Evolutionary conservation across 805 yeast species (phyloP).

Genomic region (Candida chauliodis): DNA sequence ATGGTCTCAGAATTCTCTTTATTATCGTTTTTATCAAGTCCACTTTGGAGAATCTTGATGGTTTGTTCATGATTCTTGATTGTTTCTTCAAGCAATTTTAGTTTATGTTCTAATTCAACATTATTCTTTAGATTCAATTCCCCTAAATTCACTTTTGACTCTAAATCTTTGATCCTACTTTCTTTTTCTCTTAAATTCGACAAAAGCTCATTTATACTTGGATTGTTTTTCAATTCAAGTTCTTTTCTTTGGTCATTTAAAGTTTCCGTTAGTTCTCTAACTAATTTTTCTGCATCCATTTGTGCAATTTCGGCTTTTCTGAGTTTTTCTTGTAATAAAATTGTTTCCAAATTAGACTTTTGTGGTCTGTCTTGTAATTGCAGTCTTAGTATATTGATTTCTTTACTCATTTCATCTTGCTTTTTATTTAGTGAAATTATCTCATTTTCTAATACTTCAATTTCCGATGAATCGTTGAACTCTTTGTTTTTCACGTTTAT

Average conservation of each 20-base stretch:
- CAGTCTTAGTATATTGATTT: background rate
- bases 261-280: background rate
- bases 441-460: background rate
- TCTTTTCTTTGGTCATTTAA: background rate
- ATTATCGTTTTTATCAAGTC: background rate
- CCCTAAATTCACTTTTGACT: slow-evolving; percentile 10
- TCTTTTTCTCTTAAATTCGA: slow-evolving; percentile 6
- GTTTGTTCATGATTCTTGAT: slow-evolving; percentile 2
- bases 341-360: too few species aligned
- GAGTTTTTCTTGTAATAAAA: background rate
- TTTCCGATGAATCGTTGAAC: background rate
- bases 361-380: too few species aligned
- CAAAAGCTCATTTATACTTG: slow-evolving; percentile 2
- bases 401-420: background rate
- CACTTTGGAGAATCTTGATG: background rate
- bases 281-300: background rate
- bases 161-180: slow-evolving; percentile 5
- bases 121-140: background rate
- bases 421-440: background rate
- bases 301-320: slow-evolving; percentile 1
- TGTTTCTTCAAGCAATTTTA: slow-evolving; percentile 5
- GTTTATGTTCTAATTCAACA: slow-evolving; percentile 19
- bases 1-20: background rate
- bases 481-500: background rate
- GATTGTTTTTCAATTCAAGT: background rate